A percentile compares a stretch with the other conserved stretches of the same genome.
Conservation (phyloP, 352 stramenopile species). For the Pythium vanterpoolii region DNA sequence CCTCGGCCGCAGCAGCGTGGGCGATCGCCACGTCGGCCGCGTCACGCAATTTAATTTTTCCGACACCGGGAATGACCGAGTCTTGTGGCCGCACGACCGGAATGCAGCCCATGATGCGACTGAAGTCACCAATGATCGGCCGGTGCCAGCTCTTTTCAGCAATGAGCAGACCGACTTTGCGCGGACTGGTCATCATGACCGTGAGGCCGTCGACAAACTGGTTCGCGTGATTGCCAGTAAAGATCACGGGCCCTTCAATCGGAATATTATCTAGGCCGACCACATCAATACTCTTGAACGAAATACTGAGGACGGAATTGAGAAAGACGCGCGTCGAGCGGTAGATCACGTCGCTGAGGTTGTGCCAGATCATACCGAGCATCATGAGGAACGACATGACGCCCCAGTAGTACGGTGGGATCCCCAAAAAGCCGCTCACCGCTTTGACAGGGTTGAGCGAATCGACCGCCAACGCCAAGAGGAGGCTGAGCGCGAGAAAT, state of each 20-base stretch:
- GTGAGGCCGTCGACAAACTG: constrained; percentile 98
- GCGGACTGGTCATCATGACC: constrained; percentile 93
- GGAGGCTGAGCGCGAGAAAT: constrained; percentile 66
- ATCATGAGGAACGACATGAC: constrained; percentile 58
- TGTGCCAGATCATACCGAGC: constrained; percentile 67
- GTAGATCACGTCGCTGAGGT: constrained; percentile 81
- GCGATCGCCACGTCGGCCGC: constrained; percentile 24
- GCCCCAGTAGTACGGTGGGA: constrained; percentile 73
- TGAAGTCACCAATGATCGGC: constrained; percentile 93
- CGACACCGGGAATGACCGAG: constrained; percentile 64
- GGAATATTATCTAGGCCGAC: constrained; percentile 96
- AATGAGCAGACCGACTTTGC: constrained; percentile 97
- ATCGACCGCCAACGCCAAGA: constrained; percentile 81
- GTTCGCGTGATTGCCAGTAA: constrained; percentile 98
- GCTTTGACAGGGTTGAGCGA: constrained; percentile 87
- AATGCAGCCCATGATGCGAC: constrained; percentile 94
- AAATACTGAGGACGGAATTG: constrained; percentile 97
- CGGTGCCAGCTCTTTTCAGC: constrained; percentile 96
- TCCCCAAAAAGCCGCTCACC: constrained; percentile 62
- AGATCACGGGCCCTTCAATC: constrained; percentile 95
- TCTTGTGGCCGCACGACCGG: constrained; percentile 97
- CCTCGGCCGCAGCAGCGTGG: constrained; percentile 2
- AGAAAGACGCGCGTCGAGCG: constrained; percentile 91
- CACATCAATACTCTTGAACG: constrained; percentile 97
- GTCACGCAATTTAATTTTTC: constrained; percentile 58